These are phyloP conservation scores for Acer yangbiense DNA, from an alignment of 345 rosid genomes.

Conservation along the genomic window DNA sequence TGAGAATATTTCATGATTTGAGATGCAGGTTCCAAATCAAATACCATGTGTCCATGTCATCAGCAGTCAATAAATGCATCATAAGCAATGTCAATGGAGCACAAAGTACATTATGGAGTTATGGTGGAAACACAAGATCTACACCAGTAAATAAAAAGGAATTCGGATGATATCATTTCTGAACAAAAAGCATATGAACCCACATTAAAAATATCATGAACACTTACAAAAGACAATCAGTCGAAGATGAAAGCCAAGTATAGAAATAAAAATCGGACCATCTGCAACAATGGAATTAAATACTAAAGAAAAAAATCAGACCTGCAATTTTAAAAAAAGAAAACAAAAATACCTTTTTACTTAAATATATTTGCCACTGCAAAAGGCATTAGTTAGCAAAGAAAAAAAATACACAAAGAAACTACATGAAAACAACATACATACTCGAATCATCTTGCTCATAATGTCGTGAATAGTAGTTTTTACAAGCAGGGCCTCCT, in stretches of 20 bases:
- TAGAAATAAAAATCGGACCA: background rate
- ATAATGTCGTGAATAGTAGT: conserved; percentile 95
- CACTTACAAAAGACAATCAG: background rate
- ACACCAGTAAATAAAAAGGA: background rate
- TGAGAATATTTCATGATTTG: background rate
- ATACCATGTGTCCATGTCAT: background rate
- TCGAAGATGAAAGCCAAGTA: background rate
- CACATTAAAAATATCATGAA: background rate
- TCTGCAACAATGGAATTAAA: background rate
- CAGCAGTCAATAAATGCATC: background rate
- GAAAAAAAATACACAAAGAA: conserved; percentile 17
- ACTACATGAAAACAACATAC: conserved; percentile 26
- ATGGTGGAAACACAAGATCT: background rate
- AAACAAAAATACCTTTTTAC: background rate
- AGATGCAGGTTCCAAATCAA: background rate
- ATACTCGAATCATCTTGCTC: conserved; percentile 92
- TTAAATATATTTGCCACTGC: background rate
- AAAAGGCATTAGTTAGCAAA: conserved; percentile 2
- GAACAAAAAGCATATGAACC: background rate
- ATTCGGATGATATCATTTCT: background rate
- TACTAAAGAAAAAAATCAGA: background rate
- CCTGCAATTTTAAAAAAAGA: background rate
- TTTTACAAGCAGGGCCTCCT: conserved; percentile 79
- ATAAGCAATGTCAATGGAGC: background rate
- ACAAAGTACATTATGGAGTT: background rate